Conservation (phyloP, 495 filamentous ascomycete species). For the Physcia stellaris region DNA sequence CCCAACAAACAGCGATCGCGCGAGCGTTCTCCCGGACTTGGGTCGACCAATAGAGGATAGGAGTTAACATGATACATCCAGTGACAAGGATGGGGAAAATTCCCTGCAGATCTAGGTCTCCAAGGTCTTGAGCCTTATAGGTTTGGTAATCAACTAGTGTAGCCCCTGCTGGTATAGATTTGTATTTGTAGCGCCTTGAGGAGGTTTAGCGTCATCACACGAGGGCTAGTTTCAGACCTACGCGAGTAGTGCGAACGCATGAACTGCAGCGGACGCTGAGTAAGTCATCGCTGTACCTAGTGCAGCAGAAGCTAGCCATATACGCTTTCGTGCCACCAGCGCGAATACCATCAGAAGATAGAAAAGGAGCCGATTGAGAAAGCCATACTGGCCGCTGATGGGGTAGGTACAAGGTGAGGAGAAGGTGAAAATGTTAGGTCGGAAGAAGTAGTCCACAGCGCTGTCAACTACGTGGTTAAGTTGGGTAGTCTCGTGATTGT, state of each 20-base stretch:
- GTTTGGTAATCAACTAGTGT: neutral
- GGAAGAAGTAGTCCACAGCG: neutral
- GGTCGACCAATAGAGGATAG: neutral
- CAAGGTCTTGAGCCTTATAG: no score
- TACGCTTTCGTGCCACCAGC: neutral
- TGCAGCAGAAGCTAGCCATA: neutral
- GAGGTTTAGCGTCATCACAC: neutral
- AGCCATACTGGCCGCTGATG: slow-evolving; percentile 11
- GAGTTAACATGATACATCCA: neutral
- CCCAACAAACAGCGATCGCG: no score
- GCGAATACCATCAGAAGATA: neutral
- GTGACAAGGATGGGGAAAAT: neutral
- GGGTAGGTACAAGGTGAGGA: slow-evolving; percentile 16
- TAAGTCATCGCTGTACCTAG: no score
- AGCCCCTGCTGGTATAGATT: neutral
- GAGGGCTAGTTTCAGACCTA: neutral
- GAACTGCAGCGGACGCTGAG: no score
- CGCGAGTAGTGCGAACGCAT: no score
- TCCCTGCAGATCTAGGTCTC: neutral
- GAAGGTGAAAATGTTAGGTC: slow-evolving; percentile 9
- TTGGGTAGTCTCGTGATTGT: no score
- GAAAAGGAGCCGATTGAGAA: slow-evolving; percentile 1
- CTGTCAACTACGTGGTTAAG: no score
- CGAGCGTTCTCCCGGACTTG: no score
- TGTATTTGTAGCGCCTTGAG: no score